Percentiles rank a stretch among this genome's conserved stretches.
Evolutionary conservation across 2,329 filamentous ascomycete species (phyloP).

Genomic region (Ceratocystis papillata): DNA sequence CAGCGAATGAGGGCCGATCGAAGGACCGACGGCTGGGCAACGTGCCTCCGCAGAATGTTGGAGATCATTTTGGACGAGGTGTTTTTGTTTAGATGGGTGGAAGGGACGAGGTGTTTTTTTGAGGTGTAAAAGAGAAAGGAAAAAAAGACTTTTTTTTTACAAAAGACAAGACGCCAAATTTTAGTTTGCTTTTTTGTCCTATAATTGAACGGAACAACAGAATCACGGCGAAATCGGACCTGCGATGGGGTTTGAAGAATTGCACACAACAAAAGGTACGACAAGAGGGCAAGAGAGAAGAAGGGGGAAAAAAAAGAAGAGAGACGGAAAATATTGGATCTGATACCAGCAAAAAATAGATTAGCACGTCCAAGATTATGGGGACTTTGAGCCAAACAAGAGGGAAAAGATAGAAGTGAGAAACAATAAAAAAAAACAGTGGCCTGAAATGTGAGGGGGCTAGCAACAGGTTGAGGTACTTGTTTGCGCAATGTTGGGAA

Average conservation of each 20-base stretch:
- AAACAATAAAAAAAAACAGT: not conserved
- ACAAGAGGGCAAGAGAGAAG: constrained; percentile 2
- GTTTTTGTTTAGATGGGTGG: not conserved
- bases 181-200: constrained; percentile 6
- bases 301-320: not conserved
- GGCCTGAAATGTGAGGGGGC: constrained; percentile 21
- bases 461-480: constrained; percentile 13
- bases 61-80: constrained; percentile 23
- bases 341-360: constrained; percentile 16
- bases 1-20: constrained; percentile 47
- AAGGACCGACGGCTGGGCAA: constrained; percentile 29
- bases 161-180: not conserved
- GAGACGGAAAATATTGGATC: constrained; percentile 12
- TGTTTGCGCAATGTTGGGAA: constrained; percentile 5
- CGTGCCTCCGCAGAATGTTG: constrained; percentile 23
- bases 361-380: constrained; percentile 12
- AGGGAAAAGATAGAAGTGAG: not conserved
- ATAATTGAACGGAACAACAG: constrained; percentile 5
- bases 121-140: not conserved
- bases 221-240: constrained; percentile 23
- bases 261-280: constrained; percentile 11
- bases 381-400: not conserved
- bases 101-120: not conserved
- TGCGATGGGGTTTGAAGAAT: constrained; percentile 17
- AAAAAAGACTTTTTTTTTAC: constrained; percentile 4